phyloP scores from a whole-genome alignment of 1,284 basidiomycete species.

The Vanrija pseudolonga region DNA sequence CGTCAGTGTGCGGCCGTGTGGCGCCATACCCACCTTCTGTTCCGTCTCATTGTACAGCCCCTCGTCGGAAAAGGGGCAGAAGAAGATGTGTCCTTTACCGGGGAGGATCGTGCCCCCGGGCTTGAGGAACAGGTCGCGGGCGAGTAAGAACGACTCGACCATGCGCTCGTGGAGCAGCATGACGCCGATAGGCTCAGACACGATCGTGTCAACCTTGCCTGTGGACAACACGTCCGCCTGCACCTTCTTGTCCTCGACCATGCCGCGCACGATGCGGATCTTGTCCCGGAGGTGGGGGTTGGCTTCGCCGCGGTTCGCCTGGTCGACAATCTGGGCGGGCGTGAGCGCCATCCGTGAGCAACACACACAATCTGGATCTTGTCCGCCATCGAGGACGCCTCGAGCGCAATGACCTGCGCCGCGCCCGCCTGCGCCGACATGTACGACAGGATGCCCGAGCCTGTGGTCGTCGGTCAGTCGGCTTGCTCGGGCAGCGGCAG shows the following conservation, averaged over 20 bases:
- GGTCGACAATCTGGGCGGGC: slow-evolving; percentile 42
- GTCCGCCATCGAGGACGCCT: slow-evolving; percentile 54
- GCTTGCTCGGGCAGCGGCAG: too few species aligned
- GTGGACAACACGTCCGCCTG: slow-evolving; percentile 36
- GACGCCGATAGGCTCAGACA: slow-evolving; percentile 55
- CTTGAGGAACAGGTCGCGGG: slow-evolving; percentile 51
- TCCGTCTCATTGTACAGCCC: slow-evolving; percentile 52
- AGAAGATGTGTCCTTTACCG: slow-evolving; percentile 51
- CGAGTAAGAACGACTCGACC: slow-evolving; percentile 53
- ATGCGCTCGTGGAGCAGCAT: slow-evolving; percentile 55
- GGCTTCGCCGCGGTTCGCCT: slow-evolving; percentile 35
- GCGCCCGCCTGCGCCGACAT: slow-evolving; percentile 54
- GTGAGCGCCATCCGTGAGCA: neutral
- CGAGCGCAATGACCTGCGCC: slow-evolving; percentile 52
- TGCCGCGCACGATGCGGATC: slow-evolving; percentile 42
- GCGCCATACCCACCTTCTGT: slow-evolving; percentile 45
- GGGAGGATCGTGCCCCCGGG: slow-evolving; percentile 53
- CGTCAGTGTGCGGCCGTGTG: neutral
- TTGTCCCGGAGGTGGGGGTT: slow-evolving; percentile 40
- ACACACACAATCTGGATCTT: slow-evolving; percentile 48
- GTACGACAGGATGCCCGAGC: slow-evolving; percentile 54
- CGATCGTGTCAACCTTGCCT: slow-evolving; percentile 53
- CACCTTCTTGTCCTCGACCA: slow-evolving; percentile 43
- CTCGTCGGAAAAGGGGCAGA: slow-evolving; percentile 53
- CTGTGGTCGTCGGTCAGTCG: too few species aligned